Conservation (phyloP, 805 yeast genomes). For the Candida nanaspora region DNA sequence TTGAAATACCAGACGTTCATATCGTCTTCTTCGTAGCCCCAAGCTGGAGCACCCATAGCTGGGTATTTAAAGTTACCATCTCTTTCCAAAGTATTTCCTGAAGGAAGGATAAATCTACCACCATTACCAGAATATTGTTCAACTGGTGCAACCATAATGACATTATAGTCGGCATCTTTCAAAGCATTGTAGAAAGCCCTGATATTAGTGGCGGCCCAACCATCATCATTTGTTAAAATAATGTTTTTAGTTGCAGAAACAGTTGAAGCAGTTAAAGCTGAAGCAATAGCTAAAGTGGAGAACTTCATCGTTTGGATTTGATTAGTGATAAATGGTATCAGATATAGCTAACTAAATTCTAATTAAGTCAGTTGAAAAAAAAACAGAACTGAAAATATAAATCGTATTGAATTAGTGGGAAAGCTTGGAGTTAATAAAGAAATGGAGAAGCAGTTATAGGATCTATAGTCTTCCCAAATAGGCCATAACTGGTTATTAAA, state of each 20-base stretch:
- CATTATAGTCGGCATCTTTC: slow-evolving; percentile 40
- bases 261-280: slow-evolving; percentile 7
- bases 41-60: slow-evolving; percentile 42
- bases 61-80: slow-evolving; percentile 44
- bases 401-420: too few relatives aligned
- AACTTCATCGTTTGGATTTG: slow-evolving; percentile 6
- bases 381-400: too few relatives aligned
- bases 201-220: slow-evolving; percentile 50
- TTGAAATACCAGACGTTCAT: slow-evolving; percentile 45
- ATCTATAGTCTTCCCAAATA: too few relatives aligned
- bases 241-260: slow-evolving; percentile 31
- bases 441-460: too few relatives aligned
- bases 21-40: slow-evolving; percentile 44
- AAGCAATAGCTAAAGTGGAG: slow-evolving; percentile 3
- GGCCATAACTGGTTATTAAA: too few relatives aligned
- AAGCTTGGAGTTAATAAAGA: too few relatives aligned
- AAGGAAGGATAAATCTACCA: slow-evolving; percentile 42
- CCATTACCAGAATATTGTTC: slow-evolving; percentile 48
- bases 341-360: too few relatives aligned
- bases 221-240: slow-evolving; percentile 48
- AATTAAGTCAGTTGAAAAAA: too few relatives aligned
- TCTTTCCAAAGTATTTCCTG: slow-evolving; percentile 28
- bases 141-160: slow-evolving; percentile 44
- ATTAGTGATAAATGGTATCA: neutral
- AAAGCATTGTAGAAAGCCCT: slow-evolving; percentile 47